These are phyloP conservation scores for Solanum arcanum DNA, from an alignment of 257 asterid genomes.

Conservation along the genomic window DNA sequence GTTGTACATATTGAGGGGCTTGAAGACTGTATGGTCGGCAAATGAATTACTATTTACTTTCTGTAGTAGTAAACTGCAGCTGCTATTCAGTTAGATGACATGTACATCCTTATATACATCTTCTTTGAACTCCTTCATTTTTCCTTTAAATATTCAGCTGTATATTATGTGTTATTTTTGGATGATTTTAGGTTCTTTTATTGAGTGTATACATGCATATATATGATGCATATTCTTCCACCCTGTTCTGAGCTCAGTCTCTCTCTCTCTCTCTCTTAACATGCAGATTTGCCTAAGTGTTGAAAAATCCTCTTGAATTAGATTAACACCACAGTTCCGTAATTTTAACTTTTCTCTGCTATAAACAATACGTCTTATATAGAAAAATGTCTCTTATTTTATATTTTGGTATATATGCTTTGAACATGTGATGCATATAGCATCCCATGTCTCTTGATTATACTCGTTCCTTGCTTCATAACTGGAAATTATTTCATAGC, in stretches of 20 bases:
- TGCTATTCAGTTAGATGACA: not conserved
- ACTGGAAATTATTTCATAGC: not conserved
- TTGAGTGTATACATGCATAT: not conserved
- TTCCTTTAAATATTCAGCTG: not conserved
- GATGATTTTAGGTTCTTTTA: not conserved
- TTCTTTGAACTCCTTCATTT: not conserved
- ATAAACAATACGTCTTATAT: not conserved
- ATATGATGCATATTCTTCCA: not conserved
- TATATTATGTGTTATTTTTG: not conserved
- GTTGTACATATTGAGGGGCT: not conserved
- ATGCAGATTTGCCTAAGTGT: not conserved
- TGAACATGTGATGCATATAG: not conserved
- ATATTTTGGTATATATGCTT: not conserved
- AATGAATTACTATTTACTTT: not conserved
- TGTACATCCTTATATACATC: not conserved
- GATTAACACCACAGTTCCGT: not conserved
- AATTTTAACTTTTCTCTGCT: not conserved
- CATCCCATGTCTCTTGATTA: not conserved
- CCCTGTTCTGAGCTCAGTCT: not conserved
- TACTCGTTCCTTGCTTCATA: not conserved
- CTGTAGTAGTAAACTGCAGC: not conserved
- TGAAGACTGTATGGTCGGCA: not conserved
- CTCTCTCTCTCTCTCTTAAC: not conserved
- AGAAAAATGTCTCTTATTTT: not conserved
- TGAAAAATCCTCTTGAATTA: not conserved